These are phyloP conservation scores for Myriosclerotinia scirpicola DNA, from an alignment of 2,329 filamentous ascomycete species.

Conservation along the genomic window DNA sequence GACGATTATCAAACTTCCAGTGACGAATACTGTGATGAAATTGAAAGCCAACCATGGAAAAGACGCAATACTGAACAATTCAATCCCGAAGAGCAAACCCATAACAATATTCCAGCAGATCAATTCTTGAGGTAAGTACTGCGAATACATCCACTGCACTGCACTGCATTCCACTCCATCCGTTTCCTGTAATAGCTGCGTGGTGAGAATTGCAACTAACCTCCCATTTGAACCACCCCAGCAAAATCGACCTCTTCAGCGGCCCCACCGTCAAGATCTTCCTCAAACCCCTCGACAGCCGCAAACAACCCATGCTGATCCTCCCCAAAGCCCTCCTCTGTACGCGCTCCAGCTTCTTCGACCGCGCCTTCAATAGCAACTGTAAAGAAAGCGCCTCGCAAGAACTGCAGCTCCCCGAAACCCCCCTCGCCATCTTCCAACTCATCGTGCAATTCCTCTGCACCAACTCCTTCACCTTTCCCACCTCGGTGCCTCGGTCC, in stretches of 20 bases:
- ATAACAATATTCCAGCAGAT: neutral
- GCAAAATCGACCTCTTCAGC: slow-evolving; percentile 13
- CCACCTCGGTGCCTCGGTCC: neutral
- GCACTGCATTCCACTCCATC: rapidly evolving
- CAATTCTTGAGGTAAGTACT: slow-evolving; percentile 5
- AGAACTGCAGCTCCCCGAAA: slow-evolving; percentile 19
- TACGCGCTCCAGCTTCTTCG: slow-evolving; percentile 25
- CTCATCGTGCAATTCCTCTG: slow-evolving; percentile 28
- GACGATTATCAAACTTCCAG: slow-evolving; percentile 4
- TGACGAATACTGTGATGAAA: slow-evolving; percentile 3
- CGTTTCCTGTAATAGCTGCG: rapidly evolving
- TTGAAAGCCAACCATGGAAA: neutral
- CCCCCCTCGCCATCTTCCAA: slow-evolving; percentile 23
- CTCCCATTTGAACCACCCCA: neutral
- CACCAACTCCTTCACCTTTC: neutral
- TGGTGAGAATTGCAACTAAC: neutral
- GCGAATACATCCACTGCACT: neutral
- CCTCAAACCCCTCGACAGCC: neutral
- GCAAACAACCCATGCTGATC: neutral
- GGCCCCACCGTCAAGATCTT: slow-evolving; percentile 23
- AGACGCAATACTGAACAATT: neutral
- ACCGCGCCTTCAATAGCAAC: slow-evolving; percentile 24
- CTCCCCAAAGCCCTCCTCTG: slow-evolving; percentile 26
- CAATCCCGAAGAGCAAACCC: neutral
- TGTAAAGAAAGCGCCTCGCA: slow-evolving; percentile 17